A percentile compares a stretch with the other conserved stretches of the same genome.
These are phyloP conservation scores for Mucor irregularis DNA, from an alignment of 371 early-diverging fungal species.

Conservation along the genomic window DNA sequence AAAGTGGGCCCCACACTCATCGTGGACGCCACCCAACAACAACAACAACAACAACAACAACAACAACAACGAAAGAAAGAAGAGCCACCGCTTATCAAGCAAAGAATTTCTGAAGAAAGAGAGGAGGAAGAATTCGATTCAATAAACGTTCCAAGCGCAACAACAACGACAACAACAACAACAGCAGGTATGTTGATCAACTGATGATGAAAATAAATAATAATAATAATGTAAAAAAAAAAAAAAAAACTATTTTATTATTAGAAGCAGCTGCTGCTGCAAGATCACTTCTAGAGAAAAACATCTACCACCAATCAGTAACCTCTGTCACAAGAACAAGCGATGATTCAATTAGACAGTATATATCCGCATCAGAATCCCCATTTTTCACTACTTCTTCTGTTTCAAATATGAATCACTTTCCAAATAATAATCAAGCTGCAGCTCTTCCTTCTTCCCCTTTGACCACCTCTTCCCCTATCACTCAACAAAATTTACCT, in stretches of 20 bases:
- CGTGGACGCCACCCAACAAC: too few species aligned
- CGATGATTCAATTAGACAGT: slow-evolving; percentile 8
- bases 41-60: neutral
- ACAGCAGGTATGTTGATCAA: slow-evolving; percentile 5
- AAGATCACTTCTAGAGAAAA: too few species aligned
- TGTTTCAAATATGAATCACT: slow-evolving; percentile 2
- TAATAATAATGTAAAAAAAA: too few species aligned
- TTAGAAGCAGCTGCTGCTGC: too few species aligned
- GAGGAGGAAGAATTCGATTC: too few species aligned
- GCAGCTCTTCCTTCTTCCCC: neutral
- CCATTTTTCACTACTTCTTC: slow-evolving; percentile 12
- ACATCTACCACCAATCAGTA: neutral
- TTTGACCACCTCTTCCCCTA: neutral
- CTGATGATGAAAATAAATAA: slow-evolving; percentile 3
- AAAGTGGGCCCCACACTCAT: neutral
- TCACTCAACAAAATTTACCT: neutral
- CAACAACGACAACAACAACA: neutral
- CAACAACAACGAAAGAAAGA: neutral
- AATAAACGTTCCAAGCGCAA: too few species aligned
- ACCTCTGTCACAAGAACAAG: slow-evolving; percentile 6
- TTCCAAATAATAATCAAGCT: neutral
- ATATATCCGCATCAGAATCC: slow-evolving; percentile 9
- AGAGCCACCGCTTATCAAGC: neutral
- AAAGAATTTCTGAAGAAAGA: too few species aligned
- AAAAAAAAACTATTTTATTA: too few species aligned